A percentile compares a stretch with the other conserved stretches of the same genome.
Evolutionary conservation across 2,329 filamentous ascomycete genomes (phyloP).

Genomic region (Alternaria postmessia): DNA sequence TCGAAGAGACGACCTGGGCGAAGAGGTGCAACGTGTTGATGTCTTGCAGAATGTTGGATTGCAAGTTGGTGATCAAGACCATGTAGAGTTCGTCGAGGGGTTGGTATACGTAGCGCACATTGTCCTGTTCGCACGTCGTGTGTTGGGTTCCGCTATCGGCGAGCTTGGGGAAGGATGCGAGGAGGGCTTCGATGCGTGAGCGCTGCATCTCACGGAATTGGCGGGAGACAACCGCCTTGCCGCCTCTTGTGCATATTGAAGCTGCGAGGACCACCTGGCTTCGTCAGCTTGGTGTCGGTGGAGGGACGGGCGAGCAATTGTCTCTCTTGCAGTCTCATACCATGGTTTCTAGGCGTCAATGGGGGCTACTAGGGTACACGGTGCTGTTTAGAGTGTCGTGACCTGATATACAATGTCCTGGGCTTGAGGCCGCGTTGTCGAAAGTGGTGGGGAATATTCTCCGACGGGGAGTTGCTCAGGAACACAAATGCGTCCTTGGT

Average conservation of each 20-base stretch:
- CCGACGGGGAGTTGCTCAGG: slow-evolving; percentile 20
- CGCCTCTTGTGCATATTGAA: slow-evolving; percentile 97
- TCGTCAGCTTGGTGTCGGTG: slow-evolving; percentile 30
- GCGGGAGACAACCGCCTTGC: slow-evolving; percentile 96
- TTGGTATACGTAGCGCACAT: slow-evolving; percentile 99
- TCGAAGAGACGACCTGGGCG: slow-evolving; percentile 94
- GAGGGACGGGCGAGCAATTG: neutral
- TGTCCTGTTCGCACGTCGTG: slow-evolving; percentile 98
- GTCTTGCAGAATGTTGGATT: slow-evolving; percentile 99
- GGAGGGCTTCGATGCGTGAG: slow-evolving; percentile 93
- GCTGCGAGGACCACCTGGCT: slow-evolving; percentile 93
- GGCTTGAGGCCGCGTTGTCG: slow-evolving; percentile 15
- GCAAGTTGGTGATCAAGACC: slow-evolving; percentile 98
- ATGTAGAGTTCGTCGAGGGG: slow-evolving; percentile 99
- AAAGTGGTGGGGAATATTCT: slow-evolving; percentile 31
- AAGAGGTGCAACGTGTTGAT: slow-evolving; percentile 98
- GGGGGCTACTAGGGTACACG: neutral
- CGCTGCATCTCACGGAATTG: slow-evolving; percentile 98
- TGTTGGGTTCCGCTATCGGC: slow-evolving; percentile 96
- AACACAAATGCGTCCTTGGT: slow-evolving; percentile 8
- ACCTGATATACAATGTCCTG: slow-evolving; percentile 5
- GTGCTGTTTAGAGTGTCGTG: neutral
- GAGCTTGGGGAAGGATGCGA: slow-evolving; percentile 97
- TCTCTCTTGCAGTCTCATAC: slow-evolving; percentile 27
- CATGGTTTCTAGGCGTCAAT: slow-evolving; percentile 33